Base-by-base conservation (phyloP, 768 basidiomycete genomes). In the Lanmaoa rubissima region DNA sequence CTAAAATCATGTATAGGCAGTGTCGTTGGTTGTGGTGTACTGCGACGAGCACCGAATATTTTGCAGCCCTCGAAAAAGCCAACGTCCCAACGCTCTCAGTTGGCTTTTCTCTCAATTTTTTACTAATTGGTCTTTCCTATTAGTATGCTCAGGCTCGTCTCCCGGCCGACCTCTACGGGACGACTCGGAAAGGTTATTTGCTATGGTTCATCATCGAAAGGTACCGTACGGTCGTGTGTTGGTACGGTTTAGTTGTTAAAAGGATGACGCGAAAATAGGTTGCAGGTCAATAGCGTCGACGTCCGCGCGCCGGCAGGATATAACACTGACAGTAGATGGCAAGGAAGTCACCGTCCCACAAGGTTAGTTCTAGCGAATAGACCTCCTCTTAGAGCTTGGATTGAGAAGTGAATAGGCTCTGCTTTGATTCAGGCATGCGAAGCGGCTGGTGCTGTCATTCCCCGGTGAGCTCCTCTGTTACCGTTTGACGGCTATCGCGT, bases 341-440 rank as follows among this genome's bases (percentile, higher is more conserved):
- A 97, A 95, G 75, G 90, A 94, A 76, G 94, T 99, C 21, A 94
- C 93, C 2, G 94, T 99, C 38, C 94, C 94, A 28, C 94, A 96
- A 78, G 96, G 95, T 91, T 56, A 54, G 86, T 75, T 45, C 58
- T 48, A n/a, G 35, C 42, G 45, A 45, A 47, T 50, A 17, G n/a
- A 28, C 42, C 12, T 57, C 35, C n/a, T 34, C 36, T 45, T 34
- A 35, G 50, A 53, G 38, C 43, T 51, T 6, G 39, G 26, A 39
- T 55, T 58, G 60, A 65, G 49, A 43, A 35, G 49, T n/a, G 57
- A 32, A 43, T 55, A 93, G 92, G 92, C 53, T 91, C 93, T 63
- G 94, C 94, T n/a, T 78, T 96, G 68, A 96, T 97, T 69, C 94
- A 97, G 74, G 94, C 94, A 58, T 96, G 94, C 72, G 93, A 94